Base-by-base conservation (phyloP, 73 alveolate genomes). In the Paramecium biaurelia region DNA sequence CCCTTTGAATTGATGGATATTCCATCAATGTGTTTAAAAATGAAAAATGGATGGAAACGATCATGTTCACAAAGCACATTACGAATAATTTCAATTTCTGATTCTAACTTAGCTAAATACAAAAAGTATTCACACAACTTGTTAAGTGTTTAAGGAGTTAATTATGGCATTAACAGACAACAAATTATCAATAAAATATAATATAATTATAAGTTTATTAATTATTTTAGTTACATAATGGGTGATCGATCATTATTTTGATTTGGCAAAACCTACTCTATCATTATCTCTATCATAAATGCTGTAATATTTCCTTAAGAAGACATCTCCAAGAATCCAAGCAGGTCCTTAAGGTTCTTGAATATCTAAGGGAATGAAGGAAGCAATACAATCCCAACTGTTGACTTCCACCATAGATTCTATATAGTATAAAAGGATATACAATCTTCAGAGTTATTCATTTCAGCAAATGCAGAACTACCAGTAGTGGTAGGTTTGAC, bases 281-380 rank as follows among this genome's bases (percentile, higher is more conserved):
- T 95, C 93, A 45, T 95, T 88, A 63, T 95, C 98, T 57, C 99
- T 92, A 88, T 97, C 99, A 94, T 92, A 97, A 74, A 97, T 93
- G 30, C 99, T 96, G 94, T 96, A 97, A 95, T 92, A 97, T 57
- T 95, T 95, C 85, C 92, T 94, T 93, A 96, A 76, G 92, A 97
- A 97, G 6, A 94, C 94, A 92, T 94, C 98, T 38, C 99, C 99
- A 26, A 97, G 72, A 49, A 97, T 95, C 92, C 96, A 95, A 34
- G 96, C 85, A 14, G 96, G 96, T 12, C 95, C 95, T 57, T 82
- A 37, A 10, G 96, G 96, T 21, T 70, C 86, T 56, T 42, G 92
- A 72, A 93, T 59, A 32, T 93, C 96, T 18, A 93, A 43, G 35
- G 94, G 76, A 43, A 57, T 79, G 10, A 93, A 72, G 2, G 95